phyloP scores from a whole-genome alignment of 768 basidiomycete genomes.

The Amanita jacksonii region DNA sequence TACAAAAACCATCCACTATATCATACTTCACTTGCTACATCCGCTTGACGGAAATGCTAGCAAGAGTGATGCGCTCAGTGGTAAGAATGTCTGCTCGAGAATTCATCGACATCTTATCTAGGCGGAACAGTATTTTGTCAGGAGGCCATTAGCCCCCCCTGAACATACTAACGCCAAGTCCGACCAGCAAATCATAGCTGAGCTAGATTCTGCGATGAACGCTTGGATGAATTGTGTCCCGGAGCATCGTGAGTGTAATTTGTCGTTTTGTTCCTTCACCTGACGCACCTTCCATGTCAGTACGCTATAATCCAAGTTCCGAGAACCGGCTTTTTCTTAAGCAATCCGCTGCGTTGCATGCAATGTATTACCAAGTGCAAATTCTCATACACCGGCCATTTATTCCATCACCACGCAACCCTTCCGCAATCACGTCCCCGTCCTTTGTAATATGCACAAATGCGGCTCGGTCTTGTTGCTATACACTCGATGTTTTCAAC shows the following conservation, averaged over 20 bases:
- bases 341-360: conserved; percentile 48
- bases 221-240: conserved; percentile 72
- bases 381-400: conserved; percentile 76
- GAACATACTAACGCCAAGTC: conserved; percentile 25
- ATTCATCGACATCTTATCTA: background rate
- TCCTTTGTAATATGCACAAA: conserved; percentile 80
- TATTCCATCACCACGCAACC: conserved; percentile 55
- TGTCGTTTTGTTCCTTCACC: conserved; percentile 45
- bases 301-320: conserved; percentile 34
- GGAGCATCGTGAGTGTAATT: conserved; percentile 32
- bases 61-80: conserved; percentile 49
- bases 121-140: conserved; percentile 54
- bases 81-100: conserved; percentile 30
- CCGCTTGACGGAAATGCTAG: conserved; percentile 51
- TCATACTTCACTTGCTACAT: conserved; percentile 48
- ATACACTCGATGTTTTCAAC: conserved; percentile 50
- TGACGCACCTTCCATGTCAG: conserved; percentile 22
- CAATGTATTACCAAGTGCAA: conserved; percentile 39
- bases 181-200: conserved; percentile 58
- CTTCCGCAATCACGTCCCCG: conserved; percentile 33
- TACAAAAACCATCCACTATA: conserved; percentile 42
- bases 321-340: conserved; percentile 33
- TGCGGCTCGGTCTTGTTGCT: conserved; percentile 66
- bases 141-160: conserved; percentile 42
- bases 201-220: conserved; percentile 69